Conservation (phyloP, 768 basidiomycete species). For the Strobilomyces confusus region DNA sequence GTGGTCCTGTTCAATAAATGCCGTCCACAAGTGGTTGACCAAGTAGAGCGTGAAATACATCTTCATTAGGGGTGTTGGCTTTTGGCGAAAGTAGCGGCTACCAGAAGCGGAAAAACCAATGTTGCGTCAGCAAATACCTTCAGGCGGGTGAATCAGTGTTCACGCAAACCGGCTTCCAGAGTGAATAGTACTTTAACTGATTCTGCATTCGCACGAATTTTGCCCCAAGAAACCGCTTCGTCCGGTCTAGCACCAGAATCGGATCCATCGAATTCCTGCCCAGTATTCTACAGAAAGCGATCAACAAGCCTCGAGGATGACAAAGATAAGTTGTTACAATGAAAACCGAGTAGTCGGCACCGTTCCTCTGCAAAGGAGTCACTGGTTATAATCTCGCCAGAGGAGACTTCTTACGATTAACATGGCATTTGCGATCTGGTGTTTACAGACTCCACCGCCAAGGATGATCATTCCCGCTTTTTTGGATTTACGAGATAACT, state of each 20-base stretch:
- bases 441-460: slow-evolving; percentile 98
- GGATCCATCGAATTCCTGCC: slow-evolving; percentile 98
- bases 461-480: slow-evolving; percentile 99
- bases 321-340: slow-evolving; percentile 52
- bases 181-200: slow-evolving; percentile 62
- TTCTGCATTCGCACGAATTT: slow-evolving; percentile 84
- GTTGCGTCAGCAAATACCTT: slow-evolving; percentile 95
- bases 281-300: slow-evolving; percentile 68
- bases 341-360: slow-evolving; percentile 95
- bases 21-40: not conserved
- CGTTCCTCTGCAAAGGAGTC: slow-evolving; percentile 68
- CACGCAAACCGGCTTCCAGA: not conserved
- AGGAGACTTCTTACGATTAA: slow-evolving; percentile 65
- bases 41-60: not conserved
- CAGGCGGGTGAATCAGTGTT: slow-evolving; percentile 2
- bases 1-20: not conserved
- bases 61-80: slow-evolving; percentile 17
- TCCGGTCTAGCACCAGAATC: slow-evolving; percentile 97
- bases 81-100: slow-evolving; percentile 89
- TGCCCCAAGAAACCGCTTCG: slow-evolving; percentile 98
- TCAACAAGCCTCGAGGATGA: not conserved
- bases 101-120: slow-evolving; percentile 89
- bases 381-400: not conserved
- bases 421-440: slow-evolving; percentile 99
- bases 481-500: slow-evolving; percentile 77